Conservation (phyloP, 495 filamentous ascomycete genomes). For the Aspergillus cavernicola region DNA sequence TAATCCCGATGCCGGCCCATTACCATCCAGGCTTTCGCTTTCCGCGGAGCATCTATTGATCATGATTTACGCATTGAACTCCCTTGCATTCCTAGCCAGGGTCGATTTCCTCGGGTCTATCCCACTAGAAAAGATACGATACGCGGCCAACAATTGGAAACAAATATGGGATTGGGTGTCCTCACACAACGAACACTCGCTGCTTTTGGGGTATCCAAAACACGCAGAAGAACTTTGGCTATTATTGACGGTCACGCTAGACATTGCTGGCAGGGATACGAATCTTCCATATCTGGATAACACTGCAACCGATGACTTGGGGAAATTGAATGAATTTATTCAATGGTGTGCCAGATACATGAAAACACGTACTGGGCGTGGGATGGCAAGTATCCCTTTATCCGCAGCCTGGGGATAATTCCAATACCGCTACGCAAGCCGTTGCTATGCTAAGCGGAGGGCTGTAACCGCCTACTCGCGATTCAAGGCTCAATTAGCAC, state of each 20-base stretch:
- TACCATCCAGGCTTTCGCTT: conserved; percentile 26
- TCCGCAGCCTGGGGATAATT: neutral
- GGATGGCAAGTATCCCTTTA: neutral
- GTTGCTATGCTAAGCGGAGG: too few relatives aligned
- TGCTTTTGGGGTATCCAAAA: conserved; percentile 36
- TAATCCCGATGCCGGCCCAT: conserved; percentile 9
- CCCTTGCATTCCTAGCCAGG: conserved; percentile 30
- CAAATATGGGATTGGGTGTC: conserved; percentile 30
- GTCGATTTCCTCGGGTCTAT: conserved; percentile 27
- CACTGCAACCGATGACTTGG: conserved; percentile 35
- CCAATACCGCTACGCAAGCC: too few relatives aligned
- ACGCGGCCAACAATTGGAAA: conserved; percentile 35
- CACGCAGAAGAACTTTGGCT: conserved; percentile 41
- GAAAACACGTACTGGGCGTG: neutral
- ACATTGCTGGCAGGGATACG: conserved; percentile 14
- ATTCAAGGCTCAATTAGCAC: too few relatives aligned
- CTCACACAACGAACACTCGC: conserved; percentile 21
- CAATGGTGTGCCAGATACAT: conserved; percentile 20
- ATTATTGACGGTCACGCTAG: conserved; percentile 31
- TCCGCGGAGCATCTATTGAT: conserved; percentile 35
- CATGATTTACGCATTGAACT: conserved; percentile 35
- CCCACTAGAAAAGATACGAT: conserved; percentile 26
- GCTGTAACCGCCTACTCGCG: too few relatives aligned
- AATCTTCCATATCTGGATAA: conserved; percentile 31
- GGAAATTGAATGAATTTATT: conserved; percentile 37